Evolutionary conservation across 148 eudicot genomes (phyloP).

Genomic region (Chenopodium berlandieri): DNA sequence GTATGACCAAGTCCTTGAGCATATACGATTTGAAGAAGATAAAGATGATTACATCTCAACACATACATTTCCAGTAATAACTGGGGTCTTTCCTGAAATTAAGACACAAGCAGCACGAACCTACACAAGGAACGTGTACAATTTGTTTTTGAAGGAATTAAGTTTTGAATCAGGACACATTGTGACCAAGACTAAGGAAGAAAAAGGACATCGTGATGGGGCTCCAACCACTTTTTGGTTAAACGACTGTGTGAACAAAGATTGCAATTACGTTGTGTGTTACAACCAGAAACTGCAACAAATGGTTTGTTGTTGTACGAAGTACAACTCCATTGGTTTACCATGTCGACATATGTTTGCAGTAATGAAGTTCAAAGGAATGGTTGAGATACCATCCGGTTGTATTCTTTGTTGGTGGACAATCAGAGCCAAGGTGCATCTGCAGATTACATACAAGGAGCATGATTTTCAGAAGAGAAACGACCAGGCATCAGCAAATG

Average conservation of each 20-base stretch:
- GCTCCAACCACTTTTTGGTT: neutral
- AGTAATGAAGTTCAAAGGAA: neutral
- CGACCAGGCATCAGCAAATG: too few species aligned
- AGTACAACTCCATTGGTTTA: neutral
- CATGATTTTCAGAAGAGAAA: too few species aligned
- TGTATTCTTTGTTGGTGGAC: neutral
- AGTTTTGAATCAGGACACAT: neutral
- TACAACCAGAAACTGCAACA: neutral
- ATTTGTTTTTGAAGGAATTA: neutral
- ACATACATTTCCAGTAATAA: too few species aligned
- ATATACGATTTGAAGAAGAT: too few species aligned
- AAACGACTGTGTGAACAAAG: neutral
- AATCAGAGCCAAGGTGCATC: neutral
- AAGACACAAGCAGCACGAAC: too few species aligned
- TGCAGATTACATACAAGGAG: too few species aligned
- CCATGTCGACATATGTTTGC: conserved; percentile 4
- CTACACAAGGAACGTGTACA: neutral
- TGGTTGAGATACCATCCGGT: neutral
- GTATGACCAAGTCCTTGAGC: too few species aligned
- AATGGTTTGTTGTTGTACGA: neutral
- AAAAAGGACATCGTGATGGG: neutral
- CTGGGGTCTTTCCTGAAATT: too few species aligned
- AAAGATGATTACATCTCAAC: too few species aligned
- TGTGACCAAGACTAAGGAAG: neutral
- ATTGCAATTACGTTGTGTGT: neutral